Evolutionary conservation across 768 basidiomycete genomes (phyloP), one percentile per base, ranked within the genome.

Genomic region (Coprinellus aureogranulatus): DNA sequence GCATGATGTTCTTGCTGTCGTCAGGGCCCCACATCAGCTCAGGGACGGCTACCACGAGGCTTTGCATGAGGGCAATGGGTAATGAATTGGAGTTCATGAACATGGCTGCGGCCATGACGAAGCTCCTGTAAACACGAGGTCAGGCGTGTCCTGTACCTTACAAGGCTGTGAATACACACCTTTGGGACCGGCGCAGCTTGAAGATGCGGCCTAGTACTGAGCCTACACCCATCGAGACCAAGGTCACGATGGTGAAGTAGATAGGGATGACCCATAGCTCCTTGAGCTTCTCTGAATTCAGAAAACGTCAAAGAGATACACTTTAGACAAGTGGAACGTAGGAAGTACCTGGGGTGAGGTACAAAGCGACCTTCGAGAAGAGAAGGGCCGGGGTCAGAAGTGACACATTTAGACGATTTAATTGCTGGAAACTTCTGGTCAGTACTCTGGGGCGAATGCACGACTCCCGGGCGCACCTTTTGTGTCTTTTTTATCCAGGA

Each of bases 31-130:
- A 94, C 65, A 88, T 89, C 30, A 96, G 79, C 4, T 85, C 85
- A 0, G 87, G 87, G 0, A 96, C 92, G 12, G 90, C 88, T 55
- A 89, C 73, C 9, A 92, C 92, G 20, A 98, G 85, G 59, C 86
- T 88, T 69, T 97, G 89, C 86, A 98, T 92, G 30, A 99, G 78
- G 0, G 96, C 96, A 58, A 98, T 92, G 0, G 96, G 96, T 4
- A 99, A 83, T 0, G 92, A 92, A 68, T 98, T 98, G 2, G 90
- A 92, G 70, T 94, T 96, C 88, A 94, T 90, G 77, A 92, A 92
- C 85, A 89, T 92, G 27, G 89, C 79, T 0, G 90, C 87, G 0
- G 90, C 90, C 70, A 88, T 86, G 6, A 87, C 88, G 61, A 92
- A 92, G 53, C 81, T 86, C 67, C 90, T 91, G 63, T 8, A 48